Evolutionary conservation across 345 rosid genomes (phyloP), one percentile per base, ranked within the genome.

Genomic region (Nasturtium officinale): DNA sequence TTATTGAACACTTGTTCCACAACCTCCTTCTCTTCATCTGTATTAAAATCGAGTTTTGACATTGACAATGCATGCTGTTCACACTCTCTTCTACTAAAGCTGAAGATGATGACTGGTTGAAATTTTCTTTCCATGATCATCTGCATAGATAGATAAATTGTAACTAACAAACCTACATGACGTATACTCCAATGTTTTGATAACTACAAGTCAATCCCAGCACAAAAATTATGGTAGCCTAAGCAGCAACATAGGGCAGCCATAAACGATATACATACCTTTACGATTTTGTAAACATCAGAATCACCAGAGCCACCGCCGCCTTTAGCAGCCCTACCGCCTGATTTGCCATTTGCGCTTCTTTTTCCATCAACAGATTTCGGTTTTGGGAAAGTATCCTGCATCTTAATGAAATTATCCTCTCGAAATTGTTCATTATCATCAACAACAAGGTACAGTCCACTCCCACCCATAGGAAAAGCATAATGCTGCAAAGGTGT

Each of bases 61-160:
- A 95, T 91, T 54, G 96, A 95, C 92, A 91, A 84, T 43, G 99
- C 99, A 82, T 91, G 96, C 57, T 95, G 91, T 75, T 95, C 99
- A 69, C 96, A 90, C 76, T 91, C 99, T 81, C 99, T 89, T 84
- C 98, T 90, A 83, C 99, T 95, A 82, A 95, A 95, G 85, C 98
- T 95, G 82, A 95, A 95, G 77, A 91, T 91, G 76, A 95, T 91
- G 74, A 95, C 98, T 11, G 99, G 99, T 64, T 95, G 88, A 83
- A 91, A 91, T 69, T 88, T 86, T 38, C 92, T 82, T 71, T 95
- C 98, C 99, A 88, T 91, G 61, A 91, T 91, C 99, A 95, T 95
- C 98, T 95, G 82, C 75, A 81, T 82, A 48, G 43, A 23, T 18
- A 17, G 53, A 17, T 77, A 73, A 71, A 11, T 54, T 30, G 64